Base-by-base conservation (phyloP, 352 stramenopile genomes). In the Pythium periplocum region DNA sequence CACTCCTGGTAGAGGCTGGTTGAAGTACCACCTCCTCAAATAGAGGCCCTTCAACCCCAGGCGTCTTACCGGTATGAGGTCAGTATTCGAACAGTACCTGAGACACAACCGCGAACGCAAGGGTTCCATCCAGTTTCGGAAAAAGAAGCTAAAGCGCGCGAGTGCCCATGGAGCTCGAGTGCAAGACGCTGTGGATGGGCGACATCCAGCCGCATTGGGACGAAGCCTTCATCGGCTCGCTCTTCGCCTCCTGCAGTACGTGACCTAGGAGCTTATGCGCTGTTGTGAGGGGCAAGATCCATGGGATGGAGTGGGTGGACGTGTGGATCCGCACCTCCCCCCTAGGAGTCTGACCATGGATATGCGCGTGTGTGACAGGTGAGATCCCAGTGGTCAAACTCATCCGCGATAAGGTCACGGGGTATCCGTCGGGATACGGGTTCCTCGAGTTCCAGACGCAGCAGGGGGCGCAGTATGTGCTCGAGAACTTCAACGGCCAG, bases 141-240 rank as follows among this genome's bases (percentile, higher is more conserved):
- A 62, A 54, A 53, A 53, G 26, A 49, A 51, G 39, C 17, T 33
- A 50, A 45, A 53, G 55, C 37, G 31, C 53, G 50, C 36, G 33
- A 40, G 41, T 10, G 40, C 49, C 45, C 53, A 73, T 75, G 64
- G 71, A 73, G 43, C 46, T 51, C 35, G 75, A 86, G 17, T 92
- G 81, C 78, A 91, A 92, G 78, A 95, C 85, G 57, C 72, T 95
- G 35, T 95, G 85, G 85, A 94, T 95, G 78, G 85, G 85, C 59
- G 85, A 93, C 69, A 89, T 95, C 62, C 86, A 97, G 69, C 83
- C 86, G 68, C 64, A 93, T 61, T 97, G 88, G 88, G 87, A 95
- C 60, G 88, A 97, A 68, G 59, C 78, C 34, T 95, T 93, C 61
- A 80, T 97, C 45, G 59, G 78, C 56, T 87, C 85, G 44, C 76